These are phyloP conservation scores for Chondrus crispus DNA, from an alignment of 23 red algal genomes.

Conservation along the genomic window DNA sequence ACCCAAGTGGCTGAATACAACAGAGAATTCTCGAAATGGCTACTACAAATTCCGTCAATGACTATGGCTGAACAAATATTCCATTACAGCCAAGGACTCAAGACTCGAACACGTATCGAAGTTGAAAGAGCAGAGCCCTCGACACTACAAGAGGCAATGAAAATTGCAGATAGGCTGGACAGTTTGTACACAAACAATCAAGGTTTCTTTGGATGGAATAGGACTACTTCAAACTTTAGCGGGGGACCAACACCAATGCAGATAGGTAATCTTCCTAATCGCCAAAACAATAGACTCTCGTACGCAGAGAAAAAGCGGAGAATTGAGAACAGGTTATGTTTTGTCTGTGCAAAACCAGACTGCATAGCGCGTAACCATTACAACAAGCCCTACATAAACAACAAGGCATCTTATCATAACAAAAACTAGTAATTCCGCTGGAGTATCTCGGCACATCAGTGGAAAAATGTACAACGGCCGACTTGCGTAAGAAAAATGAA, in stretches of 20 bases:
- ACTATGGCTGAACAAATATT: background rate
- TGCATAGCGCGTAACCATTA: no score
- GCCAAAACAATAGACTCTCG: no score
- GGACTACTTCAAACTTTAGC: background rate
- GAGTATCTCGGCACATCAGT: no score
- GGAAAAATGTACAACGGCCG: no score
- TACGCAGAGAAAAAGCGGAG: no score
- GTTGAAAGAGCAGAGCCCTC: background rate
- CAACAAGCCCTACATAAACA: no score
- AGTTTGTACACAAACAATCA: background rate
- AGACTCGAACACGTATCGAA: background rate
- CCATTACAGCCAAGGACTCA: background rate
- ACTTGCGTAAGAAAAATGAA: no score
- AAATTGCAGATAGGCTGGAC: background rate
- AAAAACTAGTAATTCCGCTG: no score
- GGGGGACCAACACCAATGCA: background rate
- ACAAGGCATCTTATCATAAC: no score
- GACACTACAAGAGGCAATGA: background rate
- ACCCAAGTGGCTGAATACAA: background rate
- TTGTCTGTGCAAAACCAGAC: no score
- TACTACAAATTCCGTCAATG: background rate
- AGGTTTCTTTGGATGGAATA: background rate
- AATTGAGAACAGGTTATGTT: no score
- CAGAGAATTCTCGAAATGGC: slow-evolving; percentile 2
- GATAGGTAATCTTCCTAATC: background rate